A percentile compares a stretch with the other conserved stretches of the same genome.
These are phyloP conservation scores for Gracilariopsis chorda DNA, from an alignment of 23 red algal species.

Conservation along the genomic window DNA sequence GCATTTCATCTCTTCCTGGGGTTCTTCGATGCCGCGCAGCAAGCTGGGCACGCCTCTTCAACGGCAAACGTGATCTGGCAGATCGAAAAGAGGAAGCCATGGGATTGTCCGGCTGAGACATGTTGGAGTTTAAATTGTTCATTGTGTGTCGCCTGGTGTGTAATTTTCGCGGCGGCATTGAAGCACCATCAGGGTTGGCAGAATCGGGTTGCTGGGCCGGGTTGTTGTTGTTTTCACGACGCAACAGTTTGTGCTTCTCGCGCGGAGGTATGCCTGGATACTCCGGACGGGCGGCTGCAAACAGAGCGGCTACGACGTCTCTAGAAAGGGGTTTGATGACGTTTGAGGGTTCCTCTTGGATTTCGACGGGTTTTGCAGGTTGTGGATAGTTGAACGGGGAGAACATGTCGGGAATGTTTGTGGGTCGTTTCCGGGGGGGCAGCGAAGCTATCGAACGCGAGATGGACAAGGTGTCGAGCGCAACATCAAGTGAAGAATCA, in stretches of 20 bases:
- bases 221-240: neutral
- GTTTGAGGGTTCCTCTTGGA: neutral
- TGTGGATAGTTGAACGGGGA: neutral
- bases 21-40: neutral
- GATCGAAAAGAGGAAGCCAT: neutral
- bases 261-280: neutral
- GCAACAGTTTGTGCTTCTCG: slow-evolving; percentile 10
- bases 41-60: neutral
- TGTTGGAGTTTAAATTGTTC: neutral
- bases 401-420: neutral
- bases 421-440: neutral
- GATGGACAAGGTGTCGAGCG: slow-evolving; percentile 22
- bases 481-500: slow-evolving; percentile 2
- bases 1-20: neutral
- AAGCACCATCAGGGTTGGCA: no score
- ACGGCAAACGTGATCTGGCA: neutral
- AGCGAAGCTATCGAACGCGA: slow-evolving; percentile 14
- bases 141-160: neutral
- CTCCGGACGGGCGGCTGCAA: neutral
- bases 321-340: neutral
- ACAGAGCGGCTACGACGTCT: neutral
- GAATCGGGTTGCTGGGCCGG: neutral
- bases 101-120: neutral
- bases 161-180: neutral
- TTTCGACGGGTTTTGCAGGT: neutral